These are phyloP conservation scores for Quercus glauca DNA, from an alignment of 306 rosid genomes.

Conservation along the genomic window DNA sequence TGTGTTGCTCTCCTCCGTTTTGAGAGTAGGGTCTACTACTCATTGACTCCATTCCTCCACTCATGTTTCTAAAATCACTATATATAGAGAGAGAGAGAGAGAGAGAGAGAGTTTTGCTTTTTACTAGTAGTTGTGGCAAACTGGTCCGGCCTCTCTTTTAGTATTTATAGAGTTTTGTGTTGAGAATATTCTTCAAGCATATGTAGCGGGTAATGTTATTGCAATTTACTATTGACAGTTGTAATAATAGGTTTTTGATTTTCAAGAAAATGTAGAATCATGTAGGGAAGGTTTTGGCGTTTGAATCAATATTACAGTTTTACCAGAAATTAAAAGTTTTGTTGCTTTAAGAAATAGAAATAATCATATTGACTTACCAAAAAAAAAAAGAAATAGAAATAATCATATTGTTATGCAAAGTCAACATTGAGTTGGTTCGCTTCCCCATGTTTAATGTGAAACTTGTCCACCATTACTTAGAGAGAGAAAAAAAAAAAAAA, in stretches of 20 bases:
- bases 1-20: no score
- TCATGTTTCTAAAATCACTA: neutral
- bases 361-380: no score
- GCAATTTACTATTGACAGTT: neutral
- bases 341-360: neutral
- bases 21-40: neutral
- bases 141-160: neutral
- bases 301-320: neutral
- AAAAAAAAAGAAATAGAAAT: no score
- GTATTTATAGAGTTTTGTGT: constrained; percentile 9
- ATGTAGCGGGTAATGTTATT: neutral
- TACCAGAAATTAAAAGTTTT: neutral
- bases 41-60: constrained; percentile 29
- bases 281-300: neutral
- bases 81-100: no score
- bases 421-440: no score
- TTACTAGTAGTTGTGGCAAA: neutral
- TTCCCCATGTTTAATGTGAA: no score
- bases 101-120: no score
- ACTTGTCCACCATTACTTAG: no score
- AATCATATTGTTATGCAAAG: no score
- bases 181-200: neutral
- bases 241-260: neutral
- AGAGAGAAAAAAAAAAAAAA: no score
- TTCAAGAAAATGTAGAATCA: neutral